phyloP scores from a whole-genome alignment of 2,329 filamentous ascomycete species.

The Fusarium buharicum region DNA sequence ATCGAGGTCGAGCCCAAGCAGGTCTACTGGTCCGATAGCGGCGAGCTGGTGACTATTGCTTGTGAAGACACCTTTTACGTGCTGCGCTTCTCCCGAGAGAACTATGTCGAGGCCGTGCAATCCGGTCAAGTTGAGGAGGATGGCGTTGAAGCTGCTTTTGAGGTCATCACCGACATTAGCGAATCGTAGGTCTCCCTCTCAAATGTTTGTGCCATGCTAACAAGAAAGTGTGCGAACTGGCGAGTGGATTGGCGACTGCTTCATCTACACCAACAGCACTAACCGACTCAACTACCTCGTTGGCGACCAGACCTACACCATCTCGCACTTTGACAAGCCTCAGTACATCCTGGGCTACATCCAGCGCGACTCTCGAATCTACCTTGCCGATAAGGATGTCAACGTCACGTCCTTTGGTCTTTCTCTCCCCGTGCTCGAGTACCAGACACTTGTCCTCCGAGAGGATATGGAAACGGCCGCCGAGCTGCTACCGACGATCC shows the following conservation, averaged over 20 bases:
- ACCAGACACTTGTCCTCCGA: slow-evolving; percentile 93
- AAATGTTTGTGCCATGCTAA: neutral
- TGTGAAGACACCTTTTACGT: slow-evolving; percentile 98
- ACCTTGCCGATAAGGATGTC: slow-evolving; percentile 96
- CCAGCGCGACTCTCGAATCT: slow-evolving; percentile 92
- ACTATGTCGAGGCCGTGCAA: slow-evolving; percentile 85
- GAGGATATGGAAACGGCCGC: slow-evolving; percentile 92
- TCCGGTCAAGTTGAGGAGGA: slow-evolving; percentile 85
- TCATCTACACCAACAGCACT: slow-evolving; percentile 97
- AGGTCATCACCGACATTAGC: slow-evolving; percentile 94
- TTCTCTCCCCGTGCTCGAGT: slow-evolving; percentile 92
- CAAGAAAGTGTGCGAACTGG: slow-evolving; percentile 81
- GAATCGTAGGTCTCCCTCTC: slow-evolving; percentile 70
- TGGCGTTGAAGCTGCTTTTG: slow-evolving; percentile 94
- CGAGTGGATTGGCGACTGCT: slow-evolving; percentile 98
- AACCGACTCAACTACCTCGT: slow-evolving; percentile 98
- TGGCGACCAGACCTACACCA: slow-evolving; percentile 96
- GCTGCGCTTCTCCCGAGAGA: slow-evolving; percentile 88
- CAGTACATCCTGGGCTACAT: slow-evolving; percentile 98
- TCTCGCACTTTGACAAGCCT: slow-evolving; percentile 94
- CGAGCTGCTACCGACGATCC: slow-evolving; percentile 84
- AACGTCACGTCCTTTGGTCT: slow-evolving; percentile 89
- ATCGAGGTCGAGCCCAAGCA: slow-evolving; percentile 81
- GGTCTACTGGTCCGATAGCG: slow-evolving; percentile 97
- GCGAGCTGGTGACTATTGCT: slow-evolving; percentile 90